Base-by-base conservation (phyloP, 2,329 filamentous ascomycete genomes). In the Gaeumannomyces sp. region DNA sequence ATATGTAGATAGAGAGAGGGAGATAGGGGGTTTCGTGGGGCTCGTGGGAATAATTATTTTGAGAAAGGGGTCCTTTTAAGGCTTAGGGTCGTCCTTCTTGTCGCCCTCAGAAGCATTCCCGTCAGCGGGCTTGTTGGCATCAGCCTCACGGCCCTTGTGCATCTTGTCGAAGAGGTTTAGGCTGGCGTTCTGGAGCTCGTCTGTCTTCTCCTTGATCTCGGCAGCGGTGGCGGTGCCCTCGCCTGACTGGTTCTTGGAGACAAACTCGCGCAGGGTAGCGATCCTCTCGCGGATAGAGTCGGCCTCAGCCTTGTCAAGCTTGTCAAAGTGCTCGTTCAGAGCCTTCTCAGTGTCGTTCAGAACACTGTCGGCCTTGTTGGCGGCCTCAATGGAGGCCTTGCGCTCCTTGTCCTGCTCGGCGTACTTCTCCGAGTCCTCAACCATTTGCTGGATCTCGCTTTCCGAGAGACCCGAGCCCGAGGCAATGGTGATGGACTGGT, bases 151-250 rank as follows among this genome's bases (percentile, higher is more conserved):
- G 71, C 94, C 92, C 86, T 96, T 96, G 91, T 99, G 94, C 92
- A 99, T 97, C 90, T 98, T 97, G 84, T 98, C 95, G 79, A 99
- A 98, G 75, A 98, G 89, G 82, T 91, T 96, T 81, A 99, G 84
- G 80, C 90, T 94, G 71, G 94, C 92, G 78, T 90, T 91, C 84
- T 98, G 95, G 76, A 99, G 91, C 81, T 97, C 94, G 71, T 98
- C 95, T 73, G 92, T 96, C 92, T 97, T 97, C 83, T 92, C 88
- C 91, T 98, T 98, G 80, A 99, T 89, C 81, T 98, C 91, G 70
- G 91, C 91, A 63, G 93, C 91, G 67, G 92, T 96, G 74, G 91
- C 87, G 68, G 83, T 87, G 74, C 89, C 88, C 84, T 99, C 95
- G 69, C 94, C 94, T 73, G 92, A 87, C 84, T 97, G 94, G 85